Base-by-base conservation (phyloP, 345 rosid species). In the Lenwebbia sp. region DNA sequence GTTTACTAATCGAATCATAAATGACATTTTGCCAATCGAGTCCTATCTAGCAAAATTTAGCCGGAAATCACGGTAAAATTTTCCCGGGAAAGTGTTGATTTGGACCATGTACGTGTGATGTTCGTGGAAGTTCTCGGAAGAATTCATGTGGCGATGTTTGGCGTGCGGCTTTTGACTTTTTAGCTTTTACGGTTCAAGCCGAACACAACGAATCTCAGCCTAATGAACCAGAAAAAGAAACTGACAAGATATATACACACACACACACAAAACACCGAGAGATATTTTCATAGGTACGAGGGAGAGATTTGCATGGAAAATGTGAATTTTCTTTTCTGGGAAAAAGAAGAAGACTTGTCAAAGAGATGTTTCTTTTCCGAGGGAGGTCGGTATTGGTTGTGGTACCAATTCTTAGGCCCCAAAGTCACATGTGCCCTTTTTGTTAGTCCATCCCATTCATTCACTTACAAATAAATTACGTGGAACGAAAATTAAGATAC, bases 251-350 rank as follows among this genome's bases (percentile, higher is more conserved):
- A 5, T 13, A 54, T 19, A 9, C 4, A 40, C 4, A 40, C 4
- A 4, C 40, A 19, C 37, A 6, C 4, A 19, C 4, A 37, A 37
- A 37, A 70, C 78, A 33, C 5, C 13, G 47, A 70, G 44, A 37
- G 78, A 9, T 33, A 2, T 70, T 19, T 33, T 33, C 10, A 33
- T 37, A 19, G 78, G 47, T 19, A 19, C 47, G n/a, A 85, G 44
- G 75, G 28, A 51, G 75, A 62, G 47, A 83, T 37, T 58, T 21
- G 30, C 83, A 54, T 85, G 84, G 70, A 78, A 85, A 85, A 85
- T 85, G 87, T 78, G 87, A 40, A 85, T 26, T 85, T 85, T 78
- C 83, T 28, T 28, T 21, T 53, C 81, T 10, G 57, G 87, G 87
- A 55, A 85, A 76, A 0, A 30, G 54, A 28, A 53, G 41, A 13